Evolutionary conservation across 352 stramenopile species (phyloP).

Genomic region (Aphanomyces invadans): DNA sequence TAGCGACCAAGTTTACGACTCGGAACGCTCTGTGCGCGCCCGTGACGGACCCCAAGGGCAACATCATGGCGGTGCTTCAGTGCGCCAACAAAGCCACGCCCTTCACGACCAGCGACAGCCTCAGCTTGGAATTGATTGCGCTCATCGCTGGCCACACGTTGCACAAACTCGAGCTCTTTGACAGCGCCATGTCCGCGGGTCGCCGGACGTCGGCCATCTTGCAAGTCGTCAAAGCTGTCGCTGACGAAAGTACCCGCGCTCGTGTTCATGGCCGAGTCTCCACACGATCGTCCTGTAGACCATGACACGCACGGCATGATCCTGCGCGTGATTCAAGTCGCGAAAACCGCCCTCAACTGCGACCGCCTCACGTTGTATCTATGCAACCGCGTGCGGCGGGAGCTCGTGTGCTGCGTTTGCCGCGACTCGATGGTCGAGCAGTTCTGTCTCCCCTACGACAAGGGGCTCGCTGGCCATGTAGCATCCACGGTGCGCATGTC

Average conservation of each 20-base stretch:
- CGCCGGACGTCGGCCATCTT: conserved; percentile 16
- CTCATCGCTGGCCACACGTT: conserved; percentile 13
- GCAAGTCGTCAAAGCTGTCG: conserved; percentile 5
- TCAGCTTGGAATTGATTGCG: conserved; percentile 15
- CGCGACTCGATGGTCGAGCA: conserved; percentile 38
- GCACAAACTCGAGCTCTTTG: conserved; percentile 19
- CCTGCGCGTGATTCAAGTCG: conserved; percentile 8
- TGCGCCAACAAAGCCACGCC: conserved; percentile 13
- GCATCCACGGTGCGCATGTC: conserved; percentile 27
- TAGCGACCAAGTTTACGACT: neutral
- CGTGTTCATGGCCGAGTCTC: neutral
- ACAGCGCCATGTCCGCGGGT: neutral
- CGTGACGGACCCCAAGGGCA: neutral
- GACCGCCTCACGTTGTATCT: conserved; percentile 16
- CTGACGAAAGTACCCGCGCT: neutral
- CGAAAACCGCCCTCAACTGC: conserved; percentile 13
- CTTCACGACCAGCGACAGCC: conserved; percentile 10
- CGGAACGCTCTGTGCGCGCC: conserved; percentile 2
- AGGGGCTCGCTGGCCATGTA: conserved; percentile 69
- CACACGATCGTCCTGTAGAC: neutral
- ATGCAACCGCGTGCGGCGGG: conserved; percentile 3
- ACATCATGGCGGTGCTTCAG: neutral
- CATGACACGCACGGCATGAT: conserved; percentile 11
- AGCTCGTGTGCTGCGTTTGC: conserved; percentile 18
- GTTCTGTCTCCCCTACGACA: conserved; percentile 60